Evolutionary conservation across 306 rosid species (phyloP).

Genomic region (Cyclanthera cordifolia): DNA sequence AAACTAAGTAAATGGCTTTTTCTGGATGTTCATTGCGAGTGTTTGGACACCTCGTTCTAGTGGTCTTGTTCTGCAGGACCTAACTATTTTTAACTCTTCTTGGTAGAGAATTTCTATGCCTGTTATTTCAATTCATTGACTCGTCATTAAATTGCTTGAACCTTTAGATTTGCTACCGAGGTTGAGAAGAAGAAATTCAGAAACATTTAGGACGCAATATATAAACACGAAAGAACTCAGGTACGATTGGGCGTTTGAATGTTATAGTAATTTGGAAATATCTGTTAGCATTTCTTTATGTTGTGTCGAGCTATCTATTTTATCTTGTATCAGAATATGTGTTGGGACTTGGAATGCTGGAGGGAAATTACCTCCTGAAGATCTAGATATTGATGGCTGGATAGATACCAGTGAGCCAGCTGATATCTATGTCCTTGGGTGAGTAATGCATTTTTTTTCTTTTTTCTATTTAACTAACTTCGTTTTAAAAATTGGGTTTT

Average conservation of each 20-base stretch:
- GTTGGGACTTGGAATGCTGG: conserved; percentile 90
- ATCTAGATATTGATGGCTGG: conserved; percentile 82
- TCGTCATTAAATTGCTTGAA: conserved; percentile 3
- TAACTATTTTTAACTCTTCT: background rate
- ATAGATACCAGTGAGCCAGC: conserved; percentile 55
- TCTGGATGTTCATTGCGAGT: background rate
- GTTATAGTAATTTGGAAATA: background rate
- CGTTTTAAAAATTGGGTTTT: too few species aligned
- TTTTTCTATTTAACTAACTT: background rate
- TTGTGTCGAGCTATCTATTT: conserved; percentile 15
- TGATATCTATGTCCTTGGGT: conserved; percentile 89
- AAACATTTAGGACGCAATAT: conserved; percentile 64
- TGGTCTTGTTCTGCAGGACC: too few species aligned
- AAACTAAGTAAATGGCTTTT: background rate
- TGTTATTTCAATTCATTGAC: background rate
- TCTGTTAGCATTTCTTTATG: conserved; percentile 9
- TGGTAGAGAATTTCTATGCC: background rate
- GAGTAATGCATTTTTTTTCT: conserved; percentile 14
- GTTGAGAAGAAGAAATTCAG: conserved; percentile 74
- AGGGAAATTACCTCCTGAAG: conserved; percentile 71
- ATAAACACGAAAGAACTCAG: conserved; percentile 67
- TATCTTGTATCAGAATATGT: conserved; percentile 41
- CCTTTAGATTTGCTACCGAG: conserved; percentile 49
- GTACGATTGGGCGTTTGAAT: conserved; percentile 25
- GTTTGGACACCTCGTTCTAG: background rate